Percentiles rank a stretch among this genome's conserved stretches.
These are phyloP conservation scores for Poronia punctata DNA, from an alignment of 495 filamentous ascomycete genomes.

Conservation along the genomic window DNA sequence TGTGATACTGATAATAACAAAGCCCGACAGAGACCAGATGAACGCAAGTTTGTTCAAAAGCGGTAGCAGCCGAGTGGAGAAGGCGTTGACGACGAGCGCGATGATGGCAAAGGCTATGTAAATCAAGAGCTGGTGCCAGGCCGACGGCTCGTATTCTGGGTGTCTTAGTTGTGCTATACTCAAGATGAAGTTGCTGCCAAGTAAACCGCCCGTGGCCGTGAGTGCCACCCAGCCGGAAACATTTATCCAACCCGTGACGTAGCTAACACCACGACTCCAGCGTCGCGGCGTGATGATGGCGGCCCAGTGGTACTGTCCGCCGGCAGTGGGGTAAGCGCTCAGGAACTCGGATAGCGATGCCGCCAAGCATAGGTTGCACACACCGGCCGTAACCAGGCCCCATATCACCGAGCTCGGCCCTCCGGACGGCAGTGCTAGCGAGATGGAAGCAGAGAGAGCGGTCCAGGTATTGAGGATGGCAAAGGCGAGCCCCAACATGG, in stretches of 20 bases:
- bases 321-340: constrained; percentile 62
- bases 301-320: constrained; percentile 72
- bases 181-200: constrained; percentile 27
- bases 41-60: constrained; percentile 57
- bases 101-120: constrained; percentile 60
- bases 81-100: constrained; percentile 60
- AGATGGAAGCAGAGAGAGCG: constrained; percentile 46
- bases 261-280: constrained; percentile 58
- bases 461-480: constrained; percentile 57
- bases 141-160: constrained; percentile 41
- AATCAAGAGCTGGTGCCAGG: constrained; percentile 72
- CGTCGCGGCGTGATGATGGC: constrained; percentile 53
- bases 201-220: constrained; percentile 23
- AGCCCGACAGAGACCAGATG: constrained; percentile 61
- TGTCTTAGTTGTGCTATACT: too few species aligned
- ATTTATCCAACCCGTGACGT: constrained; percentile 72
- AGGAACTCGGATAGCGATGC: constrained; percentile 67
- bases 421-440: constrained; percentile 45
- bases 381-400: constrained; percentile 61
- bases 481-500: constrained; percentile 54
- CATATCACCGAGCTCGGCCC: constrained; percentile 49
- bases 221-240: constrained; percentile 61
- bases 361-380: constrained; percentile 67
- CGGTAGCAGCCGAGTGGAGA: constrained; percentile 55
- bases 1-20: constrained; percentile 61